Evolutionary conservation across 164 flowering plant genomes (phyloP).

Genomic region (Vitis rotundifolia): DNA sequence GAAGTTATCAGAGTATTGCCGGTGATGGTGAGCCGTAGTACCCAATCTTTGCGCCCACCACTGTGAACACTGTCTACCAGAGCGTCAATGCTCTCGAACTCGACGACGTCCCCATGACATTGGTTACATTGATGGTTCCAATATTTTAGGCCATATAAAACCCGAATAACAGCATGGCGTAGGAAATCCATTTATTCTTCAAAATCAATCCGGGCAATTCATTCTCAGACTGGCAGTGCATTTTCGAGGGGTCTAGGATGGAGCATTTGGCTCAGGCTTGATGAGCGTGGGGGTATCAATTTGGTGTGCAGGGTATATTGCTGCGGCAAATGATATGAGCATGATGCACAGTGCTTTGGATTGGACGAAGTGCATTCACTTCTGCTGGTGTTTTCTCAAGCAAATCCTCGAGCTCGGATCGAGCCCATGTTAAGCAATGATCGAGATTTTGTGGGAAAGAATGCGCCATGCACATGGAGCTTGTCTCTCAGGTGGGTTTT

Average conservation of each 20-base stretch:
- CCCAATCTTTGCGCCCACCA: slow-evolving; percentile 45
- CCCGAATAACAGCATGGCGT: slow-evolving; percentile 70
- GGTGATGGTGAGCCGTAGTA: slow-evolving; percentile 36
- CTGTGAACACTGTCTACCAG: slow-evolving; percentile 76
- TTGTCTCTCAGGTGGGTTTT: too few relatives aligned
- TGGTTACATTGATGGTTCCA: slow-evolving; percentile 96
- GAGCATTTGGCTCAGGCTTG: slow-evolving; percentile 60
- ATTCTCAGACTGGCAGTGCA: slow-evolving; percentile 1
- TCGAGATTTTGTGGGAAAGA: too few relatives aligned
- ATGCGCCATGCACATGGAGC: too few relatives aligned
- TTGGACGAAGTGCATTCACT: slow-evolving; percentile 69
- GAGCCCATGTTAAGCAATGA: too few relatives aligned
- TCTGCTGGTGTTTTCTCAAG: too few relatives aligned
- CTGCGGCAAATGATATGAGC: slow-evolving; percentile 73
- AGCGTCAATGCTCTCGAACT: slow-evolving; percentile 88
- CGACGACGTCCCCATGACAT: slow-evolving; percentile 97
- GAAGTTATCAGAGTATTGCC: slow-evolving; percentile 38
- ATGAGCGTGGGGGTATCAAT: slow-evolving; percentile 36
- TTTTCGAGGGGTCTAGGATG: slow-evolving; percentile 27
- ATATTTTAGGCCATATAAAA: slow-evolving; percentile 99
- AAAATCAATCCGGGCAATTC: slow-evolving; percentile 41
- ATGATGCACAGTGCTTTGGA: slow-evolving; percentile 81
- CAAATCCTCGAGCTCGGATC: too few relatives aligned
- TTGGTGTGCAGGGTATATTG: slow-evolving; percentile 56
- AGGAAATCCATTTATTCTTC: slow-evolving; percentile 67